Evolutionary conservation across 1,139 yeast genomes (phyloP).

Genomic region (Sugiyamaella grinbergsii): DNA sequence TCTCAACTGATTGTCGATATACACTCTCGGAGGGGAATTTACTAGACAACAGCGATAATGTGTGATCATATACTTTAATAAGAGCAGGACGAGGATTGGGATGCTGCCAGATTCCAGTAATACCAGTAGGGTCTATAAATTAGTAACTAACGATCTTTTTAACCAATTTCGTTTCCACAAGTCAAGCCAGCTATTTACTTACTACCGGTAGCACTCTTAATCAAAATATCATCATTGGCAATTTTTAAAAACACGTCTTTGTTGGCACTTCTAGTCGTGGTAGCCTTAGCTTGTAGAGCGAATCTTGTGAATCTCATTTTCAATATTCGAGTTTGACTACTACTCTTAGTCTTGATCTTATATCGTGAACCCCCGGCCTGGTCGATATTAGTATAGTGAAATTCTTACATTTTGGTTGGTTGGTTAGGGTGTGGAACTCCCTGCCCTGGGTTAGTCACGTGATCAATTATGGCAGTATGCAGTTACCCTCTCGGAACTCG

Average conservation of each 20-base stretch:
- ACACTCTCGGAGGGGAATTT: constrained; percentile 72
- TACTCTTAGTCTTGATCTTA: constrained; percentile 4
- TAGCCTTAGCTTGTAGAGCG: constrained; percentile 47
- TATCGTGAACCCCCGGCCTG: no score
- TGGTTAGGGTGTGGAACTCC: background rate
- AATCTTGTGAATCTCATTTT: constrained; percentile 47
- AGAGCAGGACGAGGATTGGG: constrained; percentile 86
- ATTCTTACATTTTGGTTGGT: constrained; percentile 19
- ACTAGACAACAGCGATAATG: constrained; percentile 58
- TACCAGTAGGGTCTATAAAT: constrained; percentile 60
- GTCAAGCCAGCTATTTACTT: constrained; percentile 25
- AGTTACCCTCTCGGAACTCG: constrained; percentile 7
- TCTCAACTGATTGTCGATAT: constrained; percentile 75
- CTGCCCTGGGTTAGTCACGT: constrained; percentile 13
- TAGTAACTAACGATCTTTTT: no score
- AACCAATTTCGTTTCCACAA: background rate
- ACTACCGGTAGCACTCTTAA: constrained; percentile 64
- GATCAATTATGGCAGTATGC: background rate
- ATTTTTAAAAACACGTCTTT: constrained; percentile 23
- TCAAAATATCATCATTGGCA: constrained; percentile 55
- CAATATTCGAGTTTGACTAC: constrained; percentile 5
- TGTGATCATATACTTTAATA: constrained; percentile 67
- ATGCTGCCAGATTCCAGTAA: constrained; percentile 76
- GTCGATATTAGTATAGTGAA: constrained; percentile 1
- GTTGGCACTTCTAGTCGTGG: constrained; percentile 19